phyloP scores from a whole-genome alignment of 495 filamentous ascomycete species.

The Gamarada debralockiae region DNA sequence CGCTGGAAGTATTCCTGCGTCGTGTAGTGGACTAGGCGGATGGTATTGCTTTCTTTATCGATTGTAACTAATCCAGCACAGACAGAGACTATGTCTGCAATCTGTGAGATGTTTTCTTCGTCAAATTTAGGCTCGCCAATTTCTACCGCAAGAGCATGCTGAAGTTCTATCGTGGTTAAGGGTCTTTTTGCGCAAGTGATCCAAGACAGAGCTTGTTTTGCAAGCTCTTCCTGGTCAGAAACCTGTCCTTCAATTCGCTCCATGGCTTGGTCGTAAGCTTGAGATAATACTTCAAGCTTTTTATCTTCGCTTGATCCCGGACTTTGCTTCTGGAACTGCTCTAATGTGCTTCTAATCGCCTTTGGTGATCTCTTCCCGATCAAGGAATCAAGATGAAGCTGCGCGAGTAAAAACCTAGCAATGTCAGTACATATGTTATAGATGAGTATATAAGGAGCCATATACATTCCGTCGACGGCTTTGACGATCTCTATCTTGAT shows the following conservation, averaged over 20 bases:
- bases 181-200: neutral
- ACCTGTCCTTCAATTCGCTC: conserved; percentile 1
- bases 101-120: too few species aligned
- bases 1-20: too few species aligned
- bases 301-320: neutral
- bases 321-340: neutral
- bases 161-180: neutral
- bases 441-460: neutral
- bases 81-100: conserved; percentile 25
- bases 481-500: neutral
- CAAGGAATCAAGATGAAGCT: too few species aligned
- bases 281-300: neutral
- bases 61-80: conserved; percentile 50
- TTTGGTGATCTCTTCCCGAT: neutral
- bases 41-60: neutral
- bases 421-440: neutral
- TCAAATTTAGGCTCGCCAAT: conserved; percentile 18
- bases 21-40: conserved; percentile 42
- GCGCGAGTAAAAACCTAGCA: neutral
- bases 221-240: neutral
- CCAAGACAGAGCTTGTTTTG: neutral
- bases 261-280: neutral
- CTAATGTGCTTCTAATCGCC: neutral
- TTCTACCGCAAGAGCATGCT: neutral
- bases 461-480: too few species aligned